A percentile compares a stretch with the other conserved stretches of the same genome.
These are phyloP conservation scores for Tetrahymena malaccensis DNA, from an alignment of 73 alveolate genomes.

Conservation along the genomic window DNA sequence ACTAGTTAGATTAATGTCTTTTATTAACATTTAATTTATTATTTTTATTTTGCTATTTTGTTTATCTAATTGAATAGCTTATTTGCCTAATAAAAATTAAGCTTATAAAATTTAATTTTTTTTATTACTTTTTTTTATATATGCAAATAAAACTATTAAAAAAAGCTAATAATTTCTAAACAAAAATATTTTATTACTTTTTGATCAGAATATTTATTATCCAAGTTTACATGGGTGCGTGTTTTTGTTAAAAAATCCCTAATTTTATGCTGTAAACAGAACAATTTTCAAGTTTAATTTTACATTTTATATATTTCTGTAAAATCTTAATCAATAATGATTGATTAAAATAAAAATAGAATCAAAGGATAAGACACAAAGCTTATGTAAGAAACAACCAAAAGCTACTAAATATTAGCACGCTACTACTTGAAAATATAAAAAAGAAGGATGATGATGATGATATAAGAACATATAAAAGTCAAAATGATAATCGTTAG, in stretches of 20 bases:
- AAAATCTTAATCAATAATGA: background rate
- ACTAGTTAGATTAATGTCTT: background rate
- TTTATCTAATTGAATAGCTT: too few species aligned
- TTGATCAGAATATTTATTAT: background rate
- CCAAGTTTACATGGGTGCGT: too few species aligned
- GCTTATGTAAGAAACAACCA: background rate
- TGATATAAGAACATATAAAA: background rate
- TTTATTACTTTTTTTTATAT: too few species aligned
- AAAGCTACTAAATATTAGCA: background rate
- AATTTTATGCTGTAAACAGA: background rate
- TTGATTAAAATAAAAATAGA: background rate
- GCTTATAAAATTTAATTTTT: too few species aligned
- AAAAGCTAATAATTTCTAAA: background rate
- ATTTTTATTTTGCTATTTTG: too few species aligned
- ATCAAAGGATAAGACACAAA: background rate
- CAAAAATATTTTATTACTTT: background rate
- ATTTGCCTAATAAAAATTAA: too few species aligned
- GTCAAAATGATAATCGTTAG: too few species aligned
- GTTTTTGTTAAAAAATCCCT: background rate
- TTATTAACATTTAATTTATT: too few species aligned
- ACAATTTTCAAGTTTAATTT: background rate
- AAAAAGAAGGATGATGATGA: background rate
- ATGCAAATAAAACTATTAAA: too few species aligned
- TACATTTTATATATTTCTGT: background rate
- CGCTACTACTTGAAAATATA: background rate